These are phyloP conservation scores for Cornus kousa DNA, from an alignment of 148 eudicot genomes.

Conservation along the genomic window DNA sequence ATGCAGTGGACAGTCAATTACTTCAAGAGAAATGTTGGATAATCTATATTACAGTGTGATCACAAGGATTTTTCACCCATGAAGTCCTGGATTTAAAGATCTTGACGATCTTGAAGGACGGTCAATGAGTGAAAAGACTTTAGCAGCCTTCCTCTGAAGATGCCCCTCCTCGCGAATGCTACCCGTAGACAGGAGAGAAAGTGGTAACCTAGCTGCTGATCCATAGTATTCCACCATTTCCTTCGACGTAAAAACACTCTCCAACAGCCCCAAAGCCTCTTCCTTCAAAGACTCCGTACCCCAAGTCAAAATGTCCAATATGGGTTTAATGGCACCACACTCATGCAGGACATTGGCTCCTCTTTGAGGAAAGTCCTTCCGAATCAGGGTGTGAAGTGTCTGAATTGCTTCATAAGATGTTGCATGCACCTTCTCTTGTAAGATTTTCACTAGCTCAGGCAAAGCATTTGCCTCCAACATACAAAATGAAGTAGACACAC, in stretches of 20 bases:
- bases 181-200: constrained; percentile 22
- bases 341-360: constrained; percentile 39
- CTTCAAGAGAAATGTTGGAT: neutral
- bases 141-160: constrained; percentile 40
- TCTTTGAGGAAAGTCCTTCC: constrained; percentile 26
- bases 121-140: constrained; percentile 33
- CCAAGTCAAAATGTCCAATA: constrained; percentile 36
- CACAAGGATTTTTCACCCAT: constrained; percentile 5
- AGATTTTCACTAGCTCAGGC: constrained; percentile 30
- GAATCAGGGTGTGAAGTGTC: constrained; percentile 34
- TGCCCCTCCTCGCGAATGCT: constrained; percentile 26
- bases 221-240: constrained; percentile 38
- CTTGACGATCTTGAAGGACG: constrained; percentile 32
- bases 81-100: constrained; percentile 15
- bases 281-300: constrained; percentile 33
- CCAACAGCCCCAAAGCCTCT: constrained; percentile 34
- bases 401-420: constrained; percentile 39
- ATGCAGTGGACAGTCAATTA: neutral
- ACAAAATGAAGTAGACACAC: constrained; percentile 30
- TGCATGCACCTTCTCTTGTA: constrained; percentile 24
- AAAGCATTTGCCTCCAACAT: constrained; percentile 33
- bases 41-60: neutral
- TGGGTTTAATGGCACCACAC: constrained; percentile 17
- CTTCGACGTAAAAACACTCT: constrained; percentile 27
- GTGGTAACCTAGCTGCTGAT: constrained; percentile 17